These are phyloP conservation scores for Bremia lactucae DNA, from an alignment of 352 stramenopile genomes.

Conservation along the genomic window DNA sequence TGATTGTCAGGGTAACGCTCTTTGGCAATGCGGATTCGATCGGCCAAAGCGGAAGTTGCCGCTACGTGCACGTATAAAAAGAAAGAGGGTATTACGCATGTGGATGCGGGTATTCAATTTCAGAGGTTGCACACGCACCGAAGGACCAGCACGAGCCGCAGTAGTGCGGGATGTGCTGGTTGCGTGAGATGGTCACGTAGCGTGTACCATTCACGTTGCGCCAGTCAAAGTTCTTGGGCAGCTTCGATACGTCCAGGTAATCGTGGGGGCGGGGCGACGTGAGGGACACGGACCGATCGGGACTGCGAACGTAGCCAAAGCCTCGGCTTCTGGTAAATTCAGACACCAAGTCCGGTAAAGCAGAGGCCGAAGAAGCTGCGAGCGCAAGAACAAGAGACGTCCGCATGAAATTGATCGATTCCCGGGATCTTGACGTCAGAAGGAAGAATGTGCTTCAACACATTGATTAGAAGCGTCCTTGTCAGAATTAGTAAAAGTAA, in stretches of 20 bases:
- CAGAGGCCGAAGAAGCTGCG: background rate
- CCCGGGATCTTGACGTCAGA: conserved; percentile 7
- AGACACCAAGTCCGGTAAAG: background rate
- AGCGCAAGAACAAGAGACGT: conserved; percentile 7
- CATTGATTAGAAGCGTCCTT: no score
- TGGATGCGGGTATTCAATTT: conserved; percentile 4
- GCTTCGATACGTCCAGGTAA: conserved; percentile 40
- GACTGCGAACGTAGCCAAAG: conserved; percentile 62
- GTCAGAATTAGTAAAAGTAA: no score
- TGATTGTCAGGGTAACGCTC: conserved; percentile 39
- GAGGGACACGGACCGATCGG: conserved; percentile 55
- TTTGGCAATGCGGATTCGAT: conserved; percentile 81
- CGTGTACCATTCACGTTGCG: conserved; percentile 72
- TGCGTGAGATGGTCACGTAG: conserved; percentile 76
- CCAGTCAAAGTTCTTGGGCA: conserved; percentile 93
- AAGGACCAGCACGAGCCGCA: conserved; percentile 87
- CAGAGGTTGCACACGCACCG: conserved; percentile 21
- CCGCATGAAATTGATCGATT: conserved; percentile 4
- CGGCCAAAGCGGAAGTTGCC: conserved; percentile 74
- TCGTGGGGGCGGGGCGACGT: conserved; percentile 56
- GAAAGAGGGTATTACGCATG: background rate
- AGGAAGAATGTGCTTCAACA: conserved; percentile 17
- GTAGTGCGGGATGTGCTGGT: conserved; percentile 84
- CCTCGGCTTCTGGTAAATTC: conserved; percentile 8
- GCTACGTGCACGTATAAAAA: conserved; percentile 20